Conservation (phyloP, 768 basidiomycete species). For the Tylopilus rubrobrunneus region DNA sequence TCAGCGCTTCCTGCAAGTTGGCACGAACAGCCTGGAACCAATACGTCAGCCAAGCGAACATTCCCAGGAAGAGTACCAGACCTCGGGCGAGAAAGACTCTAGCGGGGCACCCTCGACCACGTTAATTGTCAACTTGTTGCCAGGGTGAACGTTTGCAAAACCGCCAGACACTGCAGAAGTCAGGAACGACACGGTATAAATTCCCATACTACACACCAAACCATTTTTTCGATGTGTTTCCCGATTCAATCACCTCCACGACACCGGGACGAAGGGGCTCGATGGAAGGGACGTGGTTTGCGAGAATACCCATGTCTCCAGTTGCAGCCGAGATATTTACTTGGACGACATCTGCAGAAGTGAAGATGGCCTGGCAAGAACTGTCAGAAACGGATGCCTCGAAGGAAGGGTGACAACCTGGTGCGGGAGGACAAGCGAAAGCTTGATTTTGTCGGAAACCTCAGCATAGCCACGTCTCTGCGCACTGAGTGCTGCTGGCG, state of each 20-base stretch:
- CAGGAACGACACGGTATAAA: slow-evolving; percentile 1
- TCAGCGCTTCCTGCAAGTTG: slow-evolving; percentile 85
- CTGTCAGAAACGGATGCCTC: slow-evolving; percentile 10
- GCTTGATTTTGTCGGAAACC: slow-evolving; percentile 83
- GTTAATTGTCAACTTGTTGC: slow-evolving; percentile 96
- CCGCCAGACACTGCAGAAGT: slow-evolving; percentile 80
- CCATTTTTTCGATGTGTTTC: slow-evolving; percentile 84
- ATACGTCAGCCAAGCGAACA: slow-evolving; percentile 4
- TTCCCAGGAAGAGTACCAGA: slow-evolving; percentile 33
- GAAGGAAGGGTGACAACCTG: slow-evolving; percentile 54
- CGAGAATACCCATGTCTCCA: slow-evolving; percentile 99
- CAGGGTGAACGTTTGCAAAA: slow-evolving; percentile 96
- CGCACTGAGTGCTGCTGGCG: slow-evolving; percentile 48
- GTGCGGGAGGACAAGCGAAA: slow-evolving; percentile 93
- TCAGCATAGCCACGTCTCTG: slow-evolving; percentile 90
- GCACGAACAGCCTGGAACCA: slow-evolving; percentile 76
- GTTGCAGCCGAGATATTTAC: slow-evolving; percentile 92
- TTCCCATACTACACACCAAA: slow-evolving; percentile 64
- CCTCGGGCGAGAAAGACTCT: slow-evolving; percentile 88
- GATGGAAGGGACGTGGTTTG: slow-evolving; percentile 97
- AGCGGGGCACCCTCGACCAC: slow-evolving; percentile 94
- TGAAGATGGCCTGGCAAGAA: slow-evolving; percentile 73
- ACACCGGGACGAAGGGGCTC: slow-evolving; percentile 93
- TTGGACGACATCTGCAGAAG: slow-evolving; percentile 87
- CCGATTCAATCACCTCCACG: slow-evolving; percentile 88